These are phyloP conservation scores for Curvularia lunata DNA, from an alignment of 2,329 filamentous ascomycete species.

Conservation along the genomic window DNA sequence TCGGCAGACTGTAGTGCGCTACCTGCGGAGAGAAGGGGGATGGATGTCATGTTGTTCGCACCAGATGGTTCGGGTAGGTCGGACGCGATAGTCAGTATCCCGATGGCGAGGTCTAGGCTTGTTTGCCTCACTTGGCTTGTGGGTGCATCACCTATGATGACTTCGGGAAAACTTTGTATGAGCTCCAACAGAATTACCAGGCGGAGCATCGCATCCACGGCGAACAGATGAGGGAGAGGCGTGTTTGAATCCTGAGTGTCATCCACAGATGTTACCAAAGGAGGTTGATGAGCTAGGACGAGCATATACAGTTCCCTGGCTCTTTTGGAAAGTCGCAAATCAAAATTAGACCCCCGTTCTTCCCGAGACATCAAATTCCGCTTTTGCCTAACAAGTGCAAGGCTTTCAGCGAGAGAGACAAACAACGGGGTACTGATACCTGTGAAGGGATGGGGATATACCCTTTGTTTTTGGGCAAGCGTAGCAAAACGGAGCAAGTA, in stretches of 20 bases:
- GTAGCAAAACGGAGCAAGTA: slow-evolving; percentile 1
- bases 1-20: not conserved
- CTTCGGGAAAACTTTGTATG: not conserved
- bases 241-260: not conserved
- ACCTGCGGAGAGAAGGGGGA: not conserved
- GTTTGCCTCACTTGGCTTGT: slow-evolving; percentile 1
- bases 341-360: not conserved
- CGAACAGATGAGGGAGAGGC: not conserved
- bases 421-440: not conserved
- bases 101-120: slow-evolving; percentile 1
- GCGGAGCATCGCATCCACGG: not conserved
- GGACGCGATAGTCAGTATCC: not conserved
- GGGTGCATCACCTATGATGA: not conserved
- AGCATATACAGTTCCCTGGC: not conserved
- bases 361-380: not conserved
- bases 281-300: not conserved
- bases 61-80: not conserved
- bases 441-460: not conserved
- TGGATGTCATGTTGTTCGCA: not conserved
- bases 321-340: not conserved
- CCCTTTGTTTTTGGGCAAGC: not conserved
- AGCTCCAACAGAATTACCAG: slow-evolving; percentile 2
- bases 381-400: not conserved
- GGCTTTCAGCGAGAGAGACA: not conserved
- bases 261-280: not conserved